Evolutionary conservation across 441 rosid species (phyloP).

Genomic region (Erodium trifolium): DNA sequence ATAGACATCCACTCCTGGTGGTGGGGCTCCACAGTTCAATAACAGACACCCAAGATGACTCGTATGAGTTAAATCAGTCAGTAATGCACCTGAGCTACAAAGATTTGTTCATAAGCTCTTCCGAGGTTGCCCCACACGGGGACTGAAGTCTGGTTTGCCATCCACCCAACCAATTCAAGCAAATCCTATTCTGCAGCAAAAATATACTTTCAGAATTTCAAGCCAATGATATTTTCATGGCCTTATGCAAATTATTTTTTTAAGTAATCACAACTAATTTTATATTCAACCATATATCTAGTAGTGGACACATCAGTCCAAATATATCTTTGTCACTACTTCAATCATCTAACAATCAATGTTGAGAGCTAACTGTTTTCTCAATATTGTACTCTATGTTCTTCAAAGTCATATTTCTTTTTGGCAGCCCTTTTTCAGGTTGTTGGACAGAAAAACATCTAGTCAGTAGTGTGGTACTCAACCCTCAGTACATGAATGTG

Average conservation of each 20-base stretch:
- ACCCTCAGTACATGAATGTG: background rate
- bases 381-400: background rate
- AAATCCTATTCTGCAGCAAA: slow-evolving; percentile 24
- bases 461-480: too few species aligned
- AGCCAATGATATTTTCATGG: slow-evolving; percentile 10
- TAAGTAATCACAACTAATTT: background rate
- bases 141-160: slow-evolving; percentile 19
- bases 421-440: background rate
- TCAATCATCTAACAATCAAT: slow-evolving; percentile 12
- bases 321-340: slow-evolving; percentile 7
- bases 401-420: background rate
- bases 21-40: slow-evolving; percentile 25
- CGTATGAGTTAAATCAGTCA: slow-evolving; percentile 21
- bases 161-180: slow-evolving; percentile 21
- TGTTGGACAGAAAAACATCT: background rate
- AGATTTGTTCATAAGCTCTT: slow-evolving; percentile 25
- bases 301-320: slow-evolving; percentile 13
- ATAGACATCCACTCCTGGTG: slow-evolving; percentile 30
- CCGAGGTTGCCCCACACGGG: slow-evolving; percentile 30
- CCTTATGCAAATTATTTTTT: slow-evolving; percentile 5
- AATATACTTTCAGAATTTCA: slow-evolving; percentile 10
- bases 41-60: slow-evolving; percentile 27
- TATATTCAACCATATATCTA: slow-evolving; percentile 12
- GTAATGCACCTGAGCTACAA: slow-evolving; percentile 24
- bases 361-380: background rate